phyloP scores from a whole-genome alignment of 306 rosid species.

The Carpinus viminea region DNA sequence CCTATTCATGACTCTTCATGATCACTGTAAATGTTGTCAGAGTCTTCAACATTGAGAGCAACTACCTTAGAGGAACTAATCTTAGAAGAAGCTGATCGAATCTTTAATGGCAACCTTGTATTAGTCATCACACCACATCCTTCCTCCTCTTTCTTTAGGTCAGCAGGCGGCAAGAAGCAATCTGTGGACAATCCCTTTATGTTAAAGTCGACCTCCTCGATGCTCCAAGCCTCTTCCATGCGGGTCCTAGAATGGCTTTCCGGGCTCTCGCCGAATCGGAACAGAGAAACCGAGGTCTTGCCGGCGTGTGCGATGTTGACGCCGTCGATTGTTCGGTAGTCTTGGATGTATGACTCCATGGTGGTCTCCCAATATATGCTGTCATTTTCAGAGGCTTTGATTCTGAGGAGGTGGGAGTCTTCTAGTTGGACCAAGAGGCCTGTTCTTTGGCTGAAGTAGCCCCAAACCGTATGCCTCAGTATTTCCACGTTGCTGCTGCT shows the following conservation, averaged over 20 bases:
- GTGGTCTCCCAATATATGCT: conserved; percentile 84
- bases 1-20: conserved; percentile 41
- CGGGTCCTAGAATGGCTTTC: conserved; percentile 62
- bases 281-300: conserved; percentile 61
- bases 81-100: conserved; percentile 62
- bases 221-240: conserved; percentile 87
- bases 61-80: conserved; percentile 71
- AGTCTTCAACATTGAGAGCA: conserved; percentile 61
- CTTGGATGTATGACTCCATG: conserved; percentile 72
- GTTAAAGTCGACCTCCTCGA: conserved; percentile 89
- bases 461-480: conserved; percentile 82
- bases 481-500: conserved; percentile 80
- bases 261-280: conserved; percentile 62
- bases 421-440: conserved; percentile 75
- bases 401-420: conserved; percentile 79
- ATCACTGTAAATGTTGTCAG: conserved; percentile 43
- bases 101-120: conserved; percentile 51
- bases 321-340: conserved; percentile 68
- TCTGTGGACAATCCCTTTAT: conserved; percentile 75
- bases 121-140: conserved; percentile 19
- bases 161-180: conserved; percentile 85
- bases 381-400: conserved; percentile 46
- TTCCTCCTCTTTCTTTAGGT: conserved; percentile 62
- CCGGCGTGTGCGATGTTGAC: conserved; percentile 78
- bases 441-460: conserved; percentile 88